A percentile compares a stretch with the other conserved stretches of the same genome.
Evolutionary conservation across 2,329 filamentous ascomycete species (phyloP).

Genomic region (Ophiocordyceps camponoti-saundersi): DNA sequence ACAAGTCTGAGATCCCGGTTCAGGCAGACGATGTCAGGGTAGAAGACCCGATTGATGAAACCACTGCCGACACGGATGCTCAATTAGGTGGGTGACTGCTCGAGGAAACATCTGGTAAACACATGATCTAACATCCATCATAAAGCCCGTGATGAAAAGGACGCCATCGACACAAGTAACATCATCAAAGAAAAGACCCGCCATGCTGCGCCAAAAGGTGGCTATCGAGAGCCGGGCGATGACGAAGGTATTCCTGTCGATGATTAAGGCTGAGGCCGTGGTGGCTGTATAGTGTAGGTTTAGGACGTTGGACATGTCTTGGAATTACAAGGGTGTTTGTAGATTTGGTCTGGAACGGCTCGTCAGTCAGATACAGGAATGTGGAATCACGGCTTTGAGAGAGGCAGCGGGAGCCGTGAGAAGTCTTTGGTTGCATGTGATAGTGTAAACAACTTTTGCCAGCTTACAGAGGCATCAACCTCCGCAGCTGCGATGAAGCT

Average conservation of each 20-base stretch:
- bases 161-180: slow-evolving; percentile 6
- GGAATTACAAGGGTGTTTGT: not conserved
- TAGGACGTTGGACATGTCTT: not conserved
- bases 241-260: slow-evolving; percentile 1
- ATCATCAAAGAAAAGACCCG: slow-evolving; percentile 4
- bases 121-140: not conserved
- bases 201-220: not conserved
- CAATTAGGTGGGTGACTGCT: slow-evolving; percentile 2
- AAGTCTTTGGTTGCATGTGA: too few relatives aligned
- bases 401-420: too few relatives aligned
- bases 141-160: not conserved
- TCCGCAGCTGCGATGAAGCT: too few relatives aligned
- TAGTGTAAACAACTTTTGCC: too few relatives aligned
- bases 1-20: slow-evolving; percentile 13
- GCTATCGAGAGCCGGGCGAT: not conserved
- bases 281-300: not conserved
- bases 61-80: slow-evolving; percentile 11
- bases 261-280: not conserved
- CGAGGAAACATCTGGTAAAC: not conserved
- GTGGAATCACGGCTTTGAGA: too few relatives aligned
- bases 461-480: too few relatives aligned
- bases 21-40: slow-evolving; percentile 14
- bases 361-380: too few relatives aligned
- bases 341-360: too few relatives aligned
- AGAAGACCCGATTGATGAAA: slow-evolving; percentile 15